A percentile compares a stretch with the other conserved stretches of the same genome.
These are phyloP conservation scores for Exserohilum turcica DNA, from an alignment of 2,329 filamentous ascomycete species.

Conservation along the genomic window DNA sequence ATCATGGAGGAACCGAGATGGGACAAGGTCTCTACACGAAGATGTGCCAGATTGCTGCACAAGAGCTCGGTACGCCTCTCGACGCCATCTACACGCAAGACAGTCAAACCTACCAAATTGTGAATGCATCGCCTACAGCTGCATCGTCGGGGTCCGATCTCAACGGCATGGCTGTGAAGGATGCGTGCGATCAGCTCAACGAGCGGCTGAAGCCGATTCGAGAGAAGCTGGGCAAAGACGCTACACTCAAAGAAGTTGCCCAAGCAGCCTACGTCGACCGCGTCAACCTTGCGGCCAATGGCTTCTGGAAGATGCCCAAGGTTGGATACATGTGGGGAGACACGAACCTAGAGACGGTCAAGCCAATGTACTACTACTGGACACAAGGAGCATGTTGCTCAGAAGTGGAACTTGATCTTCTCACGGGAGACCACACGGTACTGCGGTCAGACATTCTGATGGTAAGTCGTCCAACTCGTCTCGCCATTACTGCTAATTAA, in stretches of 20 bases:
- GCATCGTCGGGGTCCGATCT: slow-evolving; percentile 92
- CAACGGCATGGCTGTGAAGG: slow-evolving; percentile 91
- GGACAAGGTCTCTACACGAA: slow-evolving; percentile 95
- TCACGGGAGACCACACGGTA: slow-evolving; percentile 92
- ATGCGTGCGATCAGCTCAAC: slow-evolving; percentile 89
- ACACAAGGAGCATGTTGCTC: slow-evolving; percentile 82
- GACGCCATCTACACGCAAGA: slow-evolving; percentile 85
- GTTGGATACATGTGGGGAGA: slow-evolving; percentile 88
- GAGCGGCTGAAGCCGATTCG: slow-evolving; percentile 82
- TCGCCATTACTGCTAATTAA: slow-evolving; percentile 4
- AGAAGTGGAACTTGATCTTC: slow-evolving; percentile 87
- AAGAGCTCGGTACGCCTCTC: slow-evolving; percentile 82
- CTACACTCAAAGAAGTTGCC: slow-evolving; percentile 82
- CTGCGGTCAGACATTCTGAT: slow-evolving; percentile 90
- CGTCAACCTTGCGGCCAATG: slow-evolving; percentile 91
- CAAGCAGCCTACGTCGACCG: slow-evolving; percentile 93
- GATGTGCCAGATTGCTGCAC: slow-evolving; percentile 91
- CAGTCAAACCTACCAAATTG: slow-evolving; percentile 82
- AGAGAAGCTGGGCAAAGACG: slow-evolving; percentile 75
- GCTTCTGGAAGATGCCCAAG: slow-evolving; percentile 95
- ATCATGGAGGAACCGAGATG: slow-evolving; percentile 96
- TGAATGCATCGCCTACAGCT: slow-evolving; percentile 89
- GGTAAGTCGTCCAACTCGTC: slow-evolving; percentile 45
- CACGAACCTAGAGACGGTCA: slow-evolving; percentile 40
- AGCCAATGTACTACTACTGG: slow-evolving; percentile 95